Base-by-base conservation (phyloP, 805 yeast species). In the Candida nanaspora region DNA sequence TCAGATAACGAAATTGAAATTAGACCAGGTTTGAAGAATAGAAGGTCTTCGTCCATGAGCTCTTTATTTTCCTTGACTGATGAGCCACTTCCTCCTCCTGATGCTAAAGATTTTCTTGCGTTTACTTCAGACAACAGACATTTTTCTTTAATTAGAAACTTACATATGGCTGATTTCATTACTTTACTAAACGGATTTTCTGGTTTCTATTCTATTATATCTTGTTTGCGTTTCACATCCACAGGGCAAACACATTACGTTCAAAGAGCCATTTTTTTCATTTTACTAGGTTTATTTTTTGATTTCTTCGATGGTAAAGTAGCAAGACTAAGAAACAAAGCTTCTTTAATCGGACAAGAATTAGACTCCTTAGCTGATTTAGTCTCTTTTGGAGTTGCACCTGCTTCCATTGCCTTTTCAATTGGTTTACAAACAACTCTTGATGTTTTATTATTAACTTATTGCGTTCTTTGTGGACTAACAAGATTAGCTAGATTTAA, bases 261-360 rank as follows among this genome's bases (percentile, higher is more conserved):
- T 26, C 91, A 84, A 65, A 73, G 96, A 52, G 96, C 98, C 2
- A 89, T 88, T 65, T 80, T 83, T 49, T 87, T 72, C 65, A 86
- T 88, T 34, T 72, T 85, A n/a, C 68, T 91, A 50, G 98, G 98
- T 5, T 76, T 91, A 55, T 87, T 93, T 59, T 91, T 91, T 61
- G 98, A 91, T 62, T 88, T 93, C 60, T 85, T 93, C 60, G 98
- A 93, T 60, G 98, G 98, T 28, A 79, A 95, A 53, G 98, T 91
- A 7, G 98, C 98, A 4, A 76, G 98, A 56, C 74, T 93, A 66
- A 78, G 96, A 65, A 84, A 88, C 60, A 87, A 89, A 66, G 77
- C 95, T 2, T 82, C 94, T 11, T 72, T 93, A 41, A 86, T 93
- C 85, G 98, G 98, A 45, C 98, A 93, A 64, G 98, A 93, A 66